Evolutionary conservation across 768 basidiomycete genomes (phyloP), one percentile per base, ranked within the genome.

Genomic region (Tulasnella sp.): DNA sequence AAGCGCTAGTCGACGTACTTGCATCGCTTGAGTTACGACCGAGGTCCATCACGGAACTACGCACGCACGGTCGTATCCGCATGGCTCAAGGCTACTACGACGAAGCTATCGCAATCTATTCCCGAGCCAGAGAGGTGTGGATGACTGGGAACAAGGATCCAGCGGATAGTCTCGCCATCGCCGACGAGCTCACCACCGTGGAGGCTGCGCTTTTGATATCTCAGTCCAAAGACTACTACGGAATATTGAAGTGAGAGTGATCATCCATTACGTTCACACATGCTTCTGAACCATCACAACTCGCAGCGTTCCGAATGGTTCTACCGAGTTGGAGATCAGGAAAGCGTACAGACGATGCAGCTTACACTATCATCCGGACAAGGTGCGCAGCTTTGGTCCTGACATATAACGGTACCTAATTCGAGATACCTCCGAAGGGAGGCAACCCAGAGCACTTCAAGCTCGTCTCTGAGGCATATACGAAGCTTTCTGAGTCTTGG

Each of bases 391-490:
- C 26, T 11, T n/a, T n/a, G n/a, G 27, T 10, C 11, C 51, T 41
- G 15, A 38, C 34, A 58, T 41, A 48, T 63, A 9, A 27, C 19
- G 24, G 17, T 44, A 29, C 30, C 34, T 38, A 56, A 2, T 15
- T 10, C 55, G 34, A 24, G n/a, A n/a, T n/a, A n/a, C n/a, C n/a
- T n/a, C n/a, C 15, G 34, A 21, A 88, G 84, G 92, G 93, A 27
- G 94, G 94, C 27, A 88, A 92, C 68, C 92, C 94, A 66, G 95
- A 96, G 68, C 87, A 89, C 66, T 98, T 98, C 80, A 96, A 97
- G 71, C 78, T 91, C 23, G 84, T 90, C 30, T 81, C 76, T 0
- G 91, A 92, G 70, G 87, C 88, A 2, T 78, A 93, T 63, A 79
- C 81, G 7, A 85, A 92, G 2, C 80, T 93, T 2, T 89, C 87